A percentile compares a stretch with the other conserved stretches of the same genome.
Evolutionary conservation across 257 asterid genomes (phyloP).

Genomic region (Sherardia arvensis): DNA sequence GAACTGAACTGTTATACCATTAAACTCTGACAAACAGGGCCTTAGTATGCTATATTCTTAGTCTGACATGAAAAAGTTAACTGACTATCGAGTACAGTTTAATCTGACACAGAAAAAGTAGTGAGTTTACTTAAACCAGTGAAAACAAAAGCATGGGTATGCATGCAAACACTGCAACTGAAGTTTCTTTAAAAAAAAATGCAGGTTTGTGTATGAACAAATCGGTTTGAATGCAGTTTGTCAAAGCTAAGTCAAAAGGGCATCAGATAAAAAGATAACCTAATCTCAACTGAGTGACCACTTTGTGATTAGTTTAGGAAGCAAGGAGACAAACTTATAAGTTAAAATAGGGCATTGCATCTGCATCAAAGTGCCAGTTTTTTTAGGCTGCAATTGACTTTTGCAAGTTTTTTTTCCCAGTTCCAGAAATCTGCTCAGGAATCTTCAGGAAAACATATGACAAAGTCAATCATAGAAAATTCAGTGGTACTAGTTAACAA

Average conservation of each 20-base stretch:
- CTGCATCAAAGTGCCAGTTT: neutral
- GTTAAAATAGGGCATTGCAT: neutral
- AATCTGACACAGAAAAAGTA: neutral
- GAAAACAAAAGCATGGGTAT: neutral
- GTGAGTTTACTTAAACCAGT: neutral
- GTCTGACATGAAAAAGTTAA: too few species aligned
- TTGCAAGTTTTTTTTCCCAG: neutral
- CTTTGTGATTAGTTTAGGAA: neutral
- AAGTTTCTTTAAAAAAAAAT: neutral
- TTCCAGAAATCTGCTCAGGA: neutral
- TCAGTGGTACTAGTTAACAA: neutral
- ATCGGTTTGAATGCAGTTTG: neutral
- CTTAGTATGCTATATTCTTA: too few species aligned
- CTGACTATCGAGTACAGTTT: neutral
- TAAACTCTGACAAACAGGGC: too few species aligned
- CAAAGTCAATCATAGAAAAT: slow-evolving; percentile 9
- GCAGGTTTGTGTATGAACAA: neutral
- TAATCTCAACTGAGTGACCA: neutral
- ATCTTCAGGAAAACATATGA: slow-evolving; percentile 9
- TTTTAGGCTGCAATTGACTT: neutral
- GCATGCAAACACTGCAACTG: neutral
- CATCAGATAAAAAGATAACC: neutral
- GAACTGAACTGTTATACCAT: too few species aligned
- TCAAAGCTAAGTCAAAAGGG: slow-evolving; percentile 3
- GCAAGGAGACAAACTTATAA: neutral